These are phyloP conservation scores for Termitomyces sp. DNA, from an alignment of 768 basidiomycete species.

Conservation along the genomic window DNA sequence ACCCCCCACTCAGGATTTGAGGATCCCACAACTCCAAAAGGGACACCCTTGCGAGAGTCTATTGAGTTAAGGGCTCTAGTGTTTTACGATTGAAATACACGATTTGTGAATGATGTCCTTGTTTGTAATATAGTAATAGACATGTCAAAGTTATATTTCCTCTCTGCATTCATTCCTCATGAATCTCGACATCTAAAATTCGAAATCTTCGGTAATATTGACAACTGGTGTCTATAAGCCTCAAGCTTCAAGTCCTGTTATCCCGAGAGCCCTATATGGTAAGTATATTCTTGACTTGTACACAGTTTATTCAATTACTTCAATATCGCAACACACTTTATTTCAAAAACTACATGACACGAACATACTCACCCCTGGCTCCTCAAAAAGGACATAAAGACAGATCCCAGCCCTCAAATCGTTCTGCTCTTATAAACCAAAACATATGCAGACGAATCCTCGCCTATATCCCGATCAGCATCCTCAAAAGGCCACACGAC, in stretches of 20 bases:
- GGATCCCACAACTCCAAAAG: constrained; percentile 40
- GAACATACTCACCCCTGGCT: neutral
- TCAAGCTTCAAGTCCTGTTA: no score
- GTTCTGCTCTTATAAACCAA: constrained; percentile 72
- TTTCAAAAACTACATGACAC: neutral
- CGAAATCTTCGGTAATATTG: no score
- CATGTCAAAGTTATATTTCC: neutral
- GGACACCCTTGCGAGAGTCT: constrained; percentile 40
- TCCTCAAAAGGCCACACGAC: neutral
- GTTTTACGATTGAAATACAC: constrained; percentile 36
- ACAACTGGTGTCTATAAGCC: no score
- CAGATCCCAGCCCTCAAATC: neutral
- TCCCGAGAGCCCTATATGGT: no score
- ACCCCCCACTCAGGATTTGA: constrained; percentile 50
- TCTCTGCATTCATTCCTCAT: neutral
- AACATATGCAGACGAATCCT: constrained; percentile 88
- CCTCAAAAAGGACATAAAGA: neutral
- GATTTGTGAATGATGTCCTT: neutral
- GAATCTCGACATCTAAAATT: neutral
- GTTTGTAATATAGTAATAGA: neutral
- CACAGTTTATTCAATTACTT: neutral
- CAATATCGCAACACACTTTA: neutral
- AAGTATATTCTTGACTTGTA: neutral
- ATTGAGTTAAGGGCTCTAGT: constrained; percentile 50
- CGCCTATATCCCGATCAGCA: constrained; percentile 30